phyloP scores from a whole-genome alignment of 2,329 filamentous ascomycete genomes.

The Aspergillus thermomutatus region DNA sequence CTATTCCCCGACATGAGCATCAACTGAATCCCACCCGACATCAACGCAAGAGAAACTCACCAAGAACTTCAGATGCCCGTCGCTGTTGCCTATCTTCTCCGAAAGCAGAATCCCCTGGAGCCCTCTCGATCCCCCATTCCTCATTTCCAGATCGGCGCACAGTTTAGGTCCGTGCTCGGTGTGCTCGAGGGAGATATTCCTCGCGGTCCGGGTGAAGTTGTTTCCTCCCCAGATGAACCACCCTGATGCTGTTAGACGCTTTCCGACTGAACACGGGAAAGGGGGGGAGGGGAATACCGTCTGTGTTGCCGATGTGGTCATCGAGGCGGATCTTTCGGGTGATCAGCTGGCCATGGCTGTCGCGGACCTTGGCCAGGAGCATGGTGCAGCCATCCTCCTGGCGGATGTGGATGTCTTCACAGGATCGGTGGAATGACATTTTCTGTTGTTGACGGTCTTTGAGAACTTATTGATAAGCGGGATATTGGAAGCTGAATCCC shows the following conservation, averaged over 20 bases:
- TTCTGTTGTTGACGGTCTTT: background rate
- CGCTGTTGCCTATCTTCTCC: slow-evolving; percentile 16
- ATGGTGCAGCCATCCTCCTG: slow-evolving; percentile 9
- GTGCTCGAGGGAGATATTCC: slow-evolving; percentile 11
- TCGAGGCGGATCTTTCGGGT: slow-evolving; percentile 12
- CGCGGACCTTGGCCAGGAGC: slow-evolving; percentile 8
- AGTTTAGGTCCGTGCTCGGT: slow-evolving; percentile 15
- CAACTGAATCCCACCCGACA: background rate
- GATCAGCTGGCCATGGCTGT: slow-evolving; percentile 1
- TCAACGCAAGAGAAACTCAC: slow-evolving; percentile 6
- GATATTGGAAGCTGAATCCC: no score
- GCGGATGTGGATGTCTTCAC: slow-evolving; percentile 10
- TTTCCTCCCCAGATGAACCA: slow-evolving; percentile 20
- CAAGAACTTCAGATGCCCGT: slow-evolving; percentile 14
- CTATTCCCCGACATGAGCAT: background rate
- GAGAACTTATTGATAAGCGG: background rate
- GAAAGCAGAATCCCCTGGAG: slow-evolving; percentile 15
- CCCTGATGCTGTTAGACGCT: slow-evolving; percentile 2
- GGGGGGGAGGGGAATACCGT: slow-evolving; percentile 7
- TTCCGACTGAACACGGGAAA: background rate
- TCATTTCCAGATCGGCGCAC: slow-evolving; percentile 12
- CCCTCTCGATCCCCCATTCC: slow-evolving; percentile 10
- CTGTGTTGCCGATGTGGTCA: slow-evolving; percentile 16
- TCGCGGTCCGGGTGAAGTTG: slow-evolving; percentile 15
- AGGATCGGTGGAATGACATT: slow-evolving; percentile 16